Percentiles rank a stretch among this genome's conserved stretches.
Evolutionary conservation across 2,329 filamentous ascomycete genomes (phyloP).

Genomic region (Monosporascus cannonballus): DNA sequence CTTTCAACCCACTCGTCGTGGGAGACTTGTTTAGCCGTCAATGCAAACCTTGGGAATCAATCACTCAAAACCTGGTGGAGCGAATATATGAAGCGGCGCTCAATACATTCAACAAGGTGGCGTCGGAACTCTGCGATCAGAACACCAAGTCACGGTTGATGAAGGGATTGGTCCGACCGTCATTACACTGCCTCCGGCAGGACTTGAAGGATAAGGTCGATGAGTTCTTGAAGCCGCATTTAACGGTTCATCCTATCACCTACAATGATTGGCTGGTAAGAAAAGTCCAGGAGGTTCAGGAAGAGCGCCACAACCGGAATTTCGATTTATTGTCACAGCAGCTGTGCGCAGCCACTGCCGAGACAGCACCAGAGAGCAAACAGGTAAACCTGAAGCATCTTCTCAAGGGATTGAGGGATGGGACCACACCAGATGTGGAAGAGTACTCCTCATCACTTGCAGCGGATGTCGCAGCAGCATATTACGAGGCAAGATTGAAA

Average conservation of each 20-base stretch:
- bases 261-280: conserved; percentile 20
- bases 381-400: background rate
- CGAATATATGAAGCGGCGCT: conserved; percentile 19
- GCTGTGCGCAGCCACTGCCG: background rate
- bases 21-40: conserved; percentile 19
- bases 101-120: conserved; percentile 13
- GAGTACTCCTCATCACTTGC: conserved; percentile 17
- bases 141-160: conserved; percentile 17
- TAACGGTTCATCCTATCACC: conserved; percentile 20
- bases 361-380: background rate
- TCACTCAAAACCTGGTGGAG: conserved; percentile 18
- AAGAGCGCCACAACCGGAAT: conserved; percentile 12
- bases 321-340: conserved; percentile 8
- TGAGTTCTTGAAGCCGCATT: conserved; percentile 18
- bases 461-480: conserved; percentile 17
- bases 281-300: conserved; percentile 15
- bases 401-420: conserved; percentile 5
- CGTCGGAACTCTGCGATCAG: conserved; percentile 14
- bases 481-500: conserved; percentile 14
- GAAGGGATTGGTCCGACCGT: conserved; percentile 16
- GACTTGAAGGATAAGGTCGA: conserved; percentile 16
- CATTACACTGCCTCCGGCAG: conserved; percentile 13
- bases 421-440: conserved; percentile 14
- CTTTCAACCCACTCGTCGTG: conserved; percentile 21
- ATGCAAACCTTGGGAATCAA: conserved; percentile 20